Conservation (phyloP, 2,329 filamentous ascomycete species). For the Talaromyces pinophilus region DNA sequence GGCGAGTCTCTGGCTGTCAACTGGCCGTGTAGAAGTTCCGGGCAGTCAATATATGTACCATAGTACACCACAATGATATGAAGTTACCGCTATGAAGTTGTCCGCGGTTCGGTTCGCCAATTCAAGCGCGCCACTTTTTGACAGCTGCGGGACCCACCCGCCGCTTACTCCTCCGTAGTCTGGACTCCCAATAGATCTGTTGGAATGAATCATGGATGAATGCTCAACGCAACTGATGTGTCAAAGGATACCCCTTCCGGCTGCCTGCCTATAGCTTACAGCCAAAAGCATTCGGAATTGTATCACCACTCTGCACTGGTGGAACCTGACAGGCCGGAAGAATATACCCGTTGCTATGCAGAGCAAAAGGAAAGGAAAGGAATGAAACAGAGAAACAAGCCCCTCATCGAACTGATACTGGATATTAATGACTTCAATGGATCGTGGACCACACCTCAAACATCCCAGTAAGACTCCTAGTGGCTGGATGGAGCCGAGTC, state of each 20-base stretch:
- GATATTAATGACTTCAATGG: not conserved
- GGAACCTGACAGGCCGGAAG: not conserved
- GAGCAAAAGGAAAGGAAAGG: not conserved
- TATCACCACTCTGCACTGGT: not conserved
- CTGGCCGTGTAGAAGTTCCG: not conserved
- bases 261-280: not conserved
- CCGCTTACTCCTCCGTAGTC: not conserved
- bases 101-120: not conserved
- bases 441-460: not conserved
- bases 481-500: conserved; percentile 20
- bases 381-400: not conserved
- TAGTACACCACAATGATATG: not conserved
- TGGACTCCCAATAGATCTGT: not conserved
- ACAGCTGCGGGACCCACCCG: not conserved
- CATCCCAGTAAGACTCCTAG: no score
- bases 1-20: not conserved
- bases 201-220: not conserved
- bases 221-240: not conserved
- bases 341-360: not conserved
- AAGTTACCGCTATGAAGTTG: not conserved
- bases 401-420: not conserved
- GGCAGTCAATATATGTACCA: not conserved
- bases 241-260: not conserved
- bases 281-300: not conserved
- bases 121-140: conserved; percentile 2